Base-by-base conservation (phyloP, 176 grass and related monocot genomes). In the Secale cereale region DNA sequence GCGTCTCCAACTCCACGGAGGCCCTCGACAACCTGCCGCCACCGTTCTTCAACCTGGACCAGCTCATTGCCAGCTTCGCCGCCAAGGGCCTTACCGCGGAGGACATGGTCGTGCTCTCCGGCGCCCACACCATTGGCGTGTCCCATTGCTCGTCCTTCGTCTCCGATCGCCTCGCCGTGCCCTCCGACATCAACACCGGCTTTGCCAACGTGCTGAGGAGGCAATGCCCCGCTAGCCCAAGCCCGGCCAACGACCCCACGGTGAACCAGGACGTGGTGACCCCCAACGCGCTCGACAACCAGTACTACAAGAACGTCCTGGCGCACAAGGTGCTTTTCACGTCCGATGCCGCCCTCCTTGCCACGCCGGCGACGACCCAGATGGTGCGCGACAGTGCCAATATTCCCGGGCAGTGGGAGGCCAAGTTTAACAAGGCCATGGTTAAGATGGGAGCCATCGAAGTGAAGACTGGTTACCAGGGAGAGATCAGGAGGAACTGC, bases 1-100 rank as follows among this genome's bases (percentile, higher is more conserved):
- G 50, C 45, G 7, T 70, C 45, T 54, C 65, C 79, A 70, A 48
- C 65, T 68, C 68, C 65, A 46, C 81, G 0, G 70, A 79, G 11
- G 85, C 88, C 14, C 76, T 66, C 4, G 22, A 82, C 81, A 17
- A 32, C 46, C 91, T 93, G 2, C 88, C 85, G 1, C 66, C 86
- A 1, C 85, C 88, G 0, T 7, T 78, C 14, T 65, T 26, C 22
- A 87, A 75, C 64, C 22, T 85, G 8, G 48, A 20, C 33, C 43
- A 65, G 26, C 62, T 65, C 62, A 15, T 65, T 14, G 62, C 12
- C 62, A 65, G 62, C 62, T 65, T 65, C 27, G 62, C 28, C 27
- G 62, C 5, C 62, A 65, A 65, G 62, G 62, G 62, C 13, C 62
- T 65, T 27, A 15, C 26, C 27, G 62, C 27, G 13, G 62, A 65